Percentiles rank a stretch among this genome's conserved stretches.
Evolutionary conservation across 495 filamentous ascomycete genomes (phyloP).

Genomic region (Oidiodendron maius): DNA sequence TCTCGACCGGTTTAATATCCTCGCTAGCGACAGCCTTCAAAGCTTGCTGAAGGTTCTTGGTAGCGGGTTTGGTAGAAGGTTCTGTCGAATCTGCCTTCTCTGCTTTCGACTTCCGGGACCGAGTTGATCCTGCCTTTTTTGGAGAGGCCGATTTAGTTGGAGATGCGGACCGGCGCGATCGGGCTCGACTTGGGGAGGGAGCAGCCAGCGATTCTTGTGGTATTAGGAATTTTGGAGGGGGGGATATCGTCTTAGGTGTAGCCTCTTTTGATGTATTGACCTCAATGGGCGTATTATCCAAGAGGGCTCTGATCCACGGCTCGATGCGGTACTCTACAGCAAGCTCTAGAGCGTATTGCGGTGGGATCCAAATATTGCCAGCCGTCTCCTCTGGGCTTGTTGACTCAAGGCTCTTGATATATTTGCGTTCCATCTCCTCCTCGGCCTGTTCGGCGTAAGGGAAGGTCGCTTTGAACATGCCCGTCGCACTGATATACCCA

Average conservation of each 20-base stretch:
- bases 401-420: conserved; percentile 69
- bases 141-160: conserved; percentile 55
- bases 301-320: conserved; percentile 82
- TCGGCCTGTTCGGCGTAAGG: conserved; percentile 83
- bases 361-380: conserved; percentile 93
- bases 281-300: conserved; percentile 68
- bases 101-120: conserved; percentile 35
- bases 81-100: conserved; percentile 47
- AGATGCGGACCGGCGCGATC: conserved; percentile 50
- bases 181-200: conserved; percentile 21
- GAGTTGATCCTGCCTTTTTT: conserved; percentile 16
- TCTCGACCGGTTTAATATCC: conserved; percentile 17
- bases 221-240: conserved; percentile 60
- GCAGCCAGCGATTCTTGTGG: conserved; percentile 36
- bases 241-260: conserved; percentile 59
- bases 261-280: conserved; percentile 32
- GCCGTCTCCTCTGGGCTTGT: conserved; percentile 90
- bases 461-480: conserved; percentile 99
- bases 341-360: conserved; percentile 72
- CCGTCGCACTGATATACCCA: conserved; percentile 90
- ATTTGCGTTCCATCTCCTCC: conserved; percentile 80
- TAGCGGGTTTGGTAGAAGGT: conserved; percentile 39
- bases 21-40: conserved; percentile 5
- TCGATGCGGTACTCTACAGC: conserved; percentile 74
- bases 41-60: conserved; percentile 30